A percentile compares a stretch with the other conserved stretches of the same genome.
phyloP scores from a whole-genome alignment of 257 asterid genomes.

The Salvia miltiorrhiza region DNA sequence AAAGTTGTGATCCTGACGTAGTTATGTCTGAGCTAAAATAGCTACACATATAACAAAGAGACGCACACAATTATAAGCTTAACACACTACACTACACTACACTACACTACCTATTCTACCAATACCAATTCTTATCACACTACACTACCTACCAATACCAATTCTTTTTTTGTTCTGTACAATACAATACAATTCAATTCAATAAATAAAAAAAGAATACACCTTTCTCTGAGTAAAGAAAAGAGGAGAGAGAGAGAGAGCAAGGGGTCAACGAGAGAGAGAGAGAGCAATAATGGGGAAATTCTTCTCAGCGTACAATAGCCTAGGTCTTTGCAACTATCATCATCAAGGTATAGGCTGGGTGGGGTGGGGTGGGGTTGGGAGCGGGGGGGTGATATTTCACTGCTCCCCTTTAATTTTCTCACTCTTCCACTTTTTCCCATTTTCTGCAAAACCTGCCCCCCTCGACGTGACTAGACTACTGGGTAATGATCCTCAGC shows the following conservation, averaged over 20 bases:
- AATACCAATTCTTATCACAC: slow-evolving; percentile 12
- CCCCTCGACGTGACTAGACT: slow-evolving; percentile 56
- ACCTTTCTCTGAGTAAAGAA: background rate
- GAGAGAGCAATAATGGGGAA: slow-evolving; percentile 24
- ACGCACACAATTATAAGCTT: slow-evolving; percentile 4
- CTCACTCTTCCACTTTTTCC: slow-evolving; percentile 28
- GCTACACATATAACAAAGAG: slow-evolving; percentile 17
- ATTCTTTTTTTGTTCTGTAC: background rate
- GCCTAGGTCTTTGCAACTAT: slow-evolving; percentile 42
- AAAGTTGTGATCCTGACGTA: slow-evolving; percentile 28
- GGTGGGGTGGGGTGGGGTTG: background rate
- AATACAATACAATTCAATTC: background rate
- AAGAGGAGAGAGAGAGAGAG: background rate
- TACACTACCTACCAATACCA: background rate
- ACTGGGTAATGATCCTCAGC: no score
- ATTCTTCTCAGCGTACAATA: slow-evolving; percentile 9
- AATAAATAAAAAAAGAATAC: background rate
- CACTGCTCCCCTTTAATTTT: slow-evolving; percentile 25
- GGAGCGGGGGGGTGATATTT: slow-evolving; percentile 20
- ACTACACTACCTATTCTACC: no score
- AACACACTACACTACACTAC: background rate
- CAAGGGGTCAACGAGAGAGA: background rate
- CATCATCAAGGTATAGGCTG: slow-evolving; percentile 32
- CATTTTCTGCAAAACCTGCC: slow-evolving; percentile 53
- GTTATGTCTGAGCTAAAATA: slow-evolving; percentile 26